These are phyloP conservation scores for Diaporthe sp. DNA, from an alignment of 2,329 filamentous ascomycete species.

Conservation along the genomic window DNA sequence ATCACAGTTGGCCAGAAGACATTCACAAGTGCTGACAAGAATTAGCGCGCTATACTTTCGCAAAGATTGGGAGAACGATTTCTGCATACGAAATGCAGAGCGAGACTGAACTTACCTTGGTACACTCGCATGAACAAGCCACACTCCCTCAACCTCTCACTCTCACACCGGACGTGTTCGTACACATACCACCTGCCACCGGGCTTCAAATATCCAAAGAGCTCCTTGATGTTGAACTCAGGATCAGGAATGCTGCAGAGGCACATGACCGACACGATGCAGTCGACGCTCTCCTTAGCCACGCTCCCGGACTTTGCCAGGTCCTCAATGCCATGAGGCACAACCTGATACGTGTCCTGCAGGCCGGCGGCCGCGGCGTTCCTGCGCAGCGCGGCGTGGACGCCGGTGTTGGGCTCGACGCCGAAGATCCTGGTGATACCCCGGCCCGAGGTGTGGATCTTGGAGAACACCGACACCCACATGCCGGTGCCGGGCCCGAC, in stretches of 20 bases:
- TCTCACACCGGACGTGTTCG: slow-evolving; percentile 65
- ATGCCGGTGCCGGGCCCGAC: slow-evolving; percentile 72
- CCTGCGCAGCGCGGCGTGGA: slow-evolving; percentile 61
- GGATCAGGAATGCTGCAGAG: slow-evolving; percentile 75
- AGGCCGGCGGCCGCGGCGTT: slow-evolving; percentile 66
- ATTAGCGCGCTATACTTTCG: background rate
- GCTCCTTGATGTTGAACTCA: slow-evolving; percentile 63
- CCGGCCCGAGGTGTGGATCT: slow-evolving; percentile 33
- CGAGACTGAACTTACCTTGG: slow-evolving; percentile 48
- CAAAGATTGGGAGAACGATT: too few relatives aligned
- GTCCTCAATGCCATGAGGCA: slow-evolving; percentile 73
- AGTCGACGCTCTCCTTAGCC: slow-evolving; percentile 65
- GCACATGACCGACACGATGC: slow-evolving; percentile 71
- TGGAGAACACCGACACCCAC: slow-evolving; percentile 67
- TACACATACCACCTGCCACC: slow-evolving; percentile 74
- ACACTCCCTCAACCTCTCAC: slow-evolving; percentile 42
- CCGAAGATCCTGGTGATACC: slow-evolving; percentile 67
- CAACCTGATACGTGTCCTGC: slow-evolving; percentile 69
- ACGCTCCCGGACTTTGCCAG: slow-evolving; percentile 60
- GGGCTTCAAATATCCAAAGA: slow-evolving; percentile 70
- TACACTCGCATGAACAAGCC: slow-evolving; percentile 58
- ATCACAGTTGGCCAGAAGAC: slow-evolving; percentile 65
- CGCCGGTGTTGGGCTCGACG: slow-evolving; percentile 72
- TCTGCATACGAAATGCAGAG: background rate
- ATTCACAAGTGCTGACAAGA: slow-evolving; percentile 60